Conservation (phyloP, 139 green algal species). For the Picochlorum sp. region DNA sequence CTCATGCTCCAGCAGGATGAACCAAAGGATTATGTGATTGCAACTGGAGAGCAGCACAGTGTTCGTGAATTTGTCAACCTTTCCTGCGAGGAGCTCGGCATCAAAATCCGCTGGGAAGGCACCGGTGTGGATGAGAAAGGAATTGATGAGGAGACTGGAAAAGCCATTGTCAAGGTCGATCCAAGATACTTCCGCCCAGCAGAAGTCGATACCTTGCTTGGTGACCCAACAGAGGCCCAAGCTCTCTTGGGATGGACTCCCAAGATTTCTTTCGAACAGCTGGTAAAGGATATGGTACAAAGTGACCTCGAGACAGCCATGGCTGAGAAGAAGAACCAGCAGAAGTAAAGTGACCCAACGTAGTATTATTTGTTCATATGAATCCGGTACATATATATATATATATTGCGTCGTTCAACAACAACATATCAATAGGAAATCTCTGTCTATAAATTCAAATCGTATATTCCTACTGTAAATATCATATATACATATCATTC, state of each 20-base stretch:
- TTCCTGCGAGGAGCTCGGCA: constrained; percentile 30
- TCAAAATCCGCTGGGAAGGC: constrained; percentile 42
- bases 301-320: constrained; percentile 40
- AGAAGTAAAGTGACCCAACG: not conserved
- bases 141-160: constrained; percentile 3
- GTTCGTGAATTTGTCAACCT: constrained; percentile 42
- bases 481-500: too few relatives aligned
- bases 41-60: constrained; percentile 44
- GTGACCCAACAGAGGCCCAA: constrained; percentile 49
- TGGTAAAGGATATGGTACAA: constrained; percentile 68
- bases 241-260: constrained; percentile 46
- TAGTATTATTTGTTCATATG: too few relatives aligned
- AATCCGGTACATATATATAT: too few relatives aligned
- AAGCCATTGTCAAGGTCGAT: constrained; percentile 29
- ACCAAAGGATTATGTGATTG: constrained; percentile 64
- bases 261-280: constrained; percentile 37
- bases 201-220: constrained; percentile 66
- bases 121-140: constrained; percentile 19
- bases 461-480: too few relatives aligned
- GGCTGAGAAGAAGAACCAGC: not conserved
- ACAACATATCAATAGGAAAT: too few relatives aligned
- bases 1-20: constrained; percentile 67
- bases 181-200: constrained; percentile 61
- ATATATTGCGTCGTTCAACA: too few relatives aligned
- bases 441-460: too few relatives aligned